Base-by-base conservation (phyloP, 139 green algal species). In the Chlorokybus atmophyticus region DNA sequence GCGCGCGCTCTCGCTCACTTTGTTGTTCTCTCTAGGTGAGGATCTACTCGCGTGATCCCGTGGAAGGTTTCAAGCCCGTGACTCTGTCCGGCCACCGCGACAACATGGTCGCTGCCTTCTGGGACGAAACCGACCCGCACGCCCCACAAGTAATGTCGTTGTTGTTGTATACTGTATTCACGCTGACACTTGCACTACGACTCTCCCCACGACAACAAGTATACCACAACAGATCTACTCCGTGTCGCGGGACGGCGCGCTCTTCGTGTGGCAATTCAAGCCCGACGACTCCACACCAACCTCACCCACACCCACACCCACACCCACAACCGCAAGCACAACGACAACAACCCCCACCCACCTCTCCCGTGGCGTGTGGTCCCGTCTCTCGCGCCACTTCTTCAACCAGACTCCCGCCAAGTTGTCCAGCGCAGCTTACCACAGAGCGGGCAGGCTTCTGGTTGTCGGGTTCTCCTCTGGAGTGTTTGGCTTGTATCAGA, bases 401-500 rank as follows among this genome's bases (percentile, higher is more conserved):
- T 76, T 93, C 53, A 54, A 80, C 50, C 71, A 82, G 70, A 44
- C 66, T 4, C 71, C 66, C 19, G 68, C 82, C 2, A 69, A 63
- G 39, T 40, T 90, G 28, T 82, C 76, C 0, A 63, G 67, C 5
- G 66, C 67, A 8, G 75, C 68, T 42, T 82, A 79, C 40, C 79
- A 92, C 60, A 29, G 38, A 0, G 39, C 28, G 6, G 60, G 57
- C 23, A 69, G 77, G 23, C 68, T 93, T 52, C 55, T 93, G 49
- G 79, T 86, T 7, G 75, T 69, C 5, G 85, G 73, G 3, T 92
- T 90, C 71, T 83, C 66, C 55, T 75, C 72, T 32, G 90, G 90
- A 50, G 52, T 92, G 30, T 95, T 97, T 65, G 82, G 93, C 23
- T 66, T 97, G 51, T 73, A 82, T 47, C 77, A 90, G 77, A 73